These are phyloP conservation scores for Intubia oerlemansii DNA, from an alignment of 2,329 filamentous ascomycete genomes.

Conservation along the genomic window DNA sequence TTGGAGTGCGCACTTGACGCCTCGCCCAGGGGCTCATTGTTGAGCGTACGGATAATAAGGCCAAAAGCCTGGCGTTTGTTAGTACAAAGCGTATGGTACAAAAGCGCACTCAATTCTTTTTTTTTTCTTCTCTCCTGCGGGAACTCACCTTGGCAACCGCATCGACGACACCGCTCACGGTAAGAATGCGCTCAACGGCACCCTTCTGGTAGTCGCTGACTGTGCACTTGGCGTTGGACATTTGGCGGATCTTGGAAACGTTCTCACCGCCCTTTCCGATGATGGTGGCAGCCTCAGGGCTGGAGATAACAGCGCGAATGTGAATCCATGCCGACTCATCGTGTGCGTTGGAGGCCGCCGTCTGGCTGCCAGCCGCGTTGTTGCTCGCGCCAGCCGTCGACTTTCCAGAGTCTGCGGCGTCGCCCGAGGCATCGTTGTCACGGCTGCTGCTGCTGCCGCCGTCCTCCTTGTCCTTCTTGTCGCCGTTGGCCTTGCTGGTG, in stretches of 20 bases:
- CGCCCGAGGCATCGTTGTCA: conserved; percentile 47
- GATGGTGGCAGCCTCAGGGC: conserved; percentile 88
- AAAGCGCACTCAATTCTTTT: no score
- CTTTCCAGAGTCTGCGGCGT: conserved; percentile 37
- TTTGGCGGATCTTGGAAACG: conserved; percentile 83
- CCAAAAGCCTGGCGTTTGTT: no score
- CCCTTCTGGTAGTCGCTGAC: conserved; percentile 97
- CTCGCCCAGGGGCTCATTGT: conserved; percentile 81
- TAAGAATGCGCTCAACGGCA: conserved; percentile 91
- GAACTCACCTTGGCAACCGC: conserved; percentile 94
- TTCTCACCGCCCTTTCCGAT: conserved; percentile 99
- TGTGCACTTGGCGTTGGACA: conserved; percentile 94
- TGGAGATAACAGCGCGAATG: conserved; percentile 90
- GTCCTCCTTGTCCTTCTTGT: conserved; percentile 33
- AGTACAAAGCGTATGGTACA: no score
- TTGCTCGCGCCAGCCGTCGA: conserved; percentile 16
- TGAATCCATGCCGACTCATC: conserved; percentile 96
- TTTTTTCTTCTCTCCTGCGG: no score
- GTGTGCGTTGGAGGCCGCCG: conserved; percentile 34
- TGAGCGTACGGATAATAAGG: conserved; percentile 90
- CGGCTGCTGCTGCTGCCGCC: conserved; percentile 22
- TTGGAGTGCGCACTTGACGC: conserved; percentile 86
- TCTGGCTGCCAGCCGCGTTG: conserved; percentile 18
- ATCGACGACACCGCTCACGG: conserved; percentile 89
- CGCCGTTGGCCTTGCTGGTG: conserved; percentile 19